Evolutionary conservation across 768 basidiomycete genomes (phyloP).

Genomic region (Termitomyces sp.): DNA sequence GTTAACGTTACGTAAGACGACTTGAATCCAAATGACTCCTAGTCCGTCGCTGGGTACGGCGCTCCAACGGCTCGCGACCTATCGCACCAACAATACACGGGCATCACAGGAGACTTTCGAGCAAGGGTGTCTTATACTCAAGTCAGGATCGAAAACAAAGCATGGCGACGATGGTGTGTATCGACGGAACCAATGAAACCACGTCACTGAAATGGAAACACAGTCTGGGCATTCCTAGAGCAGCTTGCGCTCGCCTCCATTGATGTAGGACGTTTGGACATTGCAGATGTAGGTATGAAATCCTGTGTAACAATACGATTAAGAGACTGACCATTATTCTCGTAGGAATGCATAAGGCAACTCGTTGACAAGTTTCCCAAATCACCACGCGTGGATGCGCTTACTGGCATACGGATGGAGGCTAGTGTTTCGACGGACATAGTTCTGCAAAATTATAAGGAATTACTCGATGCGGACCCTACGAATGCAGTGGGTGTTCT

Average conservation of each 20-base stretch:
- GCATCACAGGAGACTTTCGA: conserved; percentile 57
- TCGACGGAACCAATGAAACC: background rate
- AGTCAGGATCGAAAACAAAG: conserved; percentile 35
- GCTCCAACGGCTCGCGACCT: conserved; percentile 47
- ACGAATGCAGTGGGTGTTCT: conserved; percentile 57
- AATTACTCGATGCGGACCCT: conserved; percentile 57
- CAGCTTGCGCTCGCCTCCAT: conserved; percentile 74
- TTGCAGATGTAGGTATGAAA: conserved; percentile 60
- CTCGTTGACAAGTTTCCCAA: conserved; percentile 64
- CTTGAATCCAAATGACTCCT: background rate
- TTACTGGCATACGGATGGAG: conserved; percentile 77
- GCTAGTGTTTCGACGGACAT: conserved; percentile 49
- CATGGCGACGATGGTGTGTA: conserved; percentile 53
- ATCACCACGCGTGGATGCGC: conserved; percentile 74
- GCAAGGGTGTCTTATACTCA: conserved; percentile 44
- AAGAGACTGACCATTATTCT: conserved; percentile 18
- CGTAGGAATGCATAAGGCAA: conserved; percentile 56
- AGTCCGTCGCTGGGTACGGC: conserved; percentile 42
- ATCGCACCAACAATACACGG: conserved; percentile 43
- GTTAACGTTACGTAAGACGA: conserved; percentile 11
- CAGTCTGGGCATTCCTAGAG: conserved; percentile 80
- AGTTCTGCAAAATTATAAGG: conserved; percentile 61
- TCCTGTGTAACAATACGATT: conserved; percentile 13
- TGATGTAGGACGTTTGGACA: conserved; percentile 63
- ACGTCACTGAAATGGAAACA: background rate